Percentiles rank a stretch among this genome's conserved stretches.
These are phyloP conservation scores for Lumnitzera racemosa DNA, from an alignment of 345 rosid genomes.

Conservation along the genomic window DNA sequence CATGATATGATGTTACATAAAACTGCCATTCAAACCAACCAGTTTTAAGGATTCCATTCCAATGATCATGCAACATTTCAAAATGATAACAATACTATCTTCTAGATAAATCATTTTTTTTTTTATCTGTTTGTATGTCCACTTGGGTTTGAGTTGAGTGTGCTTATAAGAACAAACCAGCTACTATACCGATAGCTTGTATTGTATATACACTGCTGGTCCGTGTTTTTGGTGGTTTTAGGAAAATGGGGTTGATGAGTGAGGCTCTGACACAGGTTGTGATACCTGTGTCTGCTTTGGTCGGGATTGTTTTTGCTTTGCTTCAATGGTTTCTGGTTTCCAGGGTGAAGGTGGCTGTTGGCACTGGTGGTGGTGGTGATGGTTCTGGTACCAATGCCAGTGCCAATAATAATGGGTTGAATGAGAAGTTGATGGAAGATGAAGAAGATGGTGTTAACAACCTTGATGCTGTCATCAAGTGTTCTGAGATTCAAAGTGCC, in stretches of 20 bases:
- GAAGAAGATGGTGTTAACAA: conserved; percentile 42
- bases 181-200: no score
- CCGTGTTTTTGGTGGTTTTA: conserved; percentile 1
- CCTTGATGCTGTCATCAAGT: conserved; percentile 42
- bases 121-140: background rate
- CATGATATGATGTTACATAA: background rate
- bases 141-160: no score
- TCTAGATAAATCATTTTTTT: background rate
- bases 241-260: conserved; percentile 34
- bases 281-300: conserved; percentile 40
- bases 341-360: conserved; percentile 33
- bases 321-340: conserved; percentile 65
- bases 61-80: no score
- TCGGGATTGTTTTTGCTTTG: conserved; percentile 60
- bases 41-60: background rate
- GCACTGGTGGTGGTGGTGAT: no score
- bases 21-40: conserved; percentile 13
- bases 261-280: conserved; percentile 42
- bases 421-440: conserved; percentile 40
- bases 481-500: conserved; percentile 66
- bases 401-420: conserved; percentile 20
- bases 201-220: background rate
- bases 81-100: background rate
- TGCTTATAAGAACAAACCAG: no score
- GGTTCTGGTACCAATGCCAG: no score